Evolutionary conservation across 768 basidiomycete species (phyloP).

Genomic region (Antrodiella citrinella): DNA sequence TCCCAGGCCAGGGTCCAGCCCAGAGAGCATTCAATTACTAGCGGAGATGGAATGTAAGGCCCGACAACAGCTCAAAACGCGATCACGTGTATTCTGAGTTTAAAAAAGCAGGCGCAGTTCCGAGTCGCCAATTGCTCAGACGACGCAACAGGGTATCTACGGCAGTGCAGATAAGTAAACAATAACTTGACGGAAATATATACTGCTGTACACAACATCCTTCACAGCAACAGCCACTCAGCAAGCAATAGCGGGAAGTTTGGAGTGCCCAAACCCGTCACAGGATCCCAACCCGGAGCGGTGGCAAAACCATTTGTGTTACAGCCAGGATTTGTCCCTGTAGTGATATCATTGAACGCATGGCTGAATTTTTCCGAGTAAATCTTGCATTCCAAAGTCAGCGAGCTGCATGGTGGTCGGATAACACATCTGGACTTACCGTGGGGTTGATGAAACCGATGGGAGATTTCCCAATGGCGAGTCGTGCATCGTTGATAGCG

Average conservation of each 20-base stretch:
- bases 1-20: no score
- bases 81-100: no score
- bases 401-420: conserved; percentile 28
- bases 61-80: no score
- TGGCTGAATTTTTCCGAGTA: conserved; percentile 28
- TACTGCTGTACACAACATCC: neutral
- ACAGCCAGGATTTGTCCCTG: conserved; percentile 25
- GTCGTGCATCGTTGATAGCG: conserved; percentile 37
- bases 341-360: conserved; percentile 26
- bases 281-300: conserved; percentile 24
- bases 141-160: no score
- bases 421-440: conserved; percentile 8
- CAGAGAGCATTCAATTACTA: no score
- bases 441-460: conserved; percentile 32
- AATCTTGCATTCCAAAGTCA: conserved; percentile 29
- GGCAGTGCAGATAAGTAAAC: no score
- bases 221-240: neutral
- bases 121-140: no score
- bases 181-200: neutral
- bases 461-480: conserved; percentile 21
- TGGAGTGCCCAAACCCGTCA: conserved; percentile 28
- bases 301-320: conserved; percentile 26
- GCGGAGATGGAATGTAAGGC: no score
- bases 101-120: no score
- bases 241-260: conserved; percentile 14